Conservation (phyloP, 2,329 filamentous ascomycete genomes). For the Hysterium pulicare region DNA sequence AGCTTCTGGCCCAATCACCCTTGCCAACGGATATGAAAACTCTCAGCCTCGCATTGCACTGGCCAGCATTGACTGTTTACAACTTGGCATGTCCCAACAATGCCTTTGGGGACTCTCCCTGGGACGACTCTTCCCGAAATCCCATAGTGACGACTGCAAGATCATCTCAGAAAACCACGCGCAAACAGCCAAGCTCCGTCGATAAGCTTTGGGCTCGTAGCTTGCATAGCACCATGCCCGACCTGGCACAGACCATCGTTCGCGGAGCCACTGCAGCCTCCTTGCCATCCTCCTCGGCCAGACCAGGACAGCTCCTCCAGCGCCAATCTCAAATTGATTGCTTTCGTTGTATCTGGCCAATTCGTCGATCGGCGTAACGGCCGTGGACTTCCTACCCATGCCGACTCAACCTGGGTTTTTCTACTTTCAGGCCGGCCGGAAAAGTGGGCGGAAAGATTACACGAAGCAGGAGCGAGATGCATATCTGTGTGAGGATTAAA, state of each 20-base stretch:
- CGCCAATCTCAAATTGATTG: constrained; percentile 6
- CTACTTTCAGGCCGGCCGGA: constrained; percentile 1
- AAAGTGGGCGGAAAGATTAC: constrained; percentile 4
- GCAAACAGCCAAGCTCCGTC: neutral
- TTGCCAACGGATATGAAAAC: constrained; percentile 2
- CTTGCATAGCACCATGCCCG: neutral
- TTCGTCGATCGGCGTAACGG: constrained; percentile 5
- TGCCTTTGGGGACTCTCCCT: neutral
- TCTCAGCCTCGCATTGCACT: neutral
- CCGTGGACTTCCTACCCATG: neutral
- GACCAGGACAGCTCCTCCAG: constrained; percentile 1
- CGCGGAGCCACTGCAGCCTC: neutral
- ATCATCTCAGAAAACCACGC: constrained; percentile 1
- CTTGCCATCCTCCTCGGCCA: constrained; percentile 2
- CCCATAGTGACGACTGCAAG: constrained; percentile 7
- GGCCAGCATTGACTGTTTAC: neutral
- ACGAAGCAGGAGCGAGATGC: neutral
- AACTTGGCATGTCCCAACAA: neutral
- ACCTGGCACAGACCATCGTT: constrained; percentile 6
- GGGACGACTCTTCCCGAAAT: constrained; percentile 2
- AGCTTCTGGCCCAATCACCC: constrained; percentile 1
- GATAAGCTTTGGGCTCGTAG: constrained; percentile 6
- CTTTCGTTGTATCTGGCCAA: constrained; percentile 1
- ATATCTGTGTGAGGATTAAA: constrained; percentile 3
- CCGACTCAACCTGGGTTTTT: constrained; percentile 1